Conservation (phyloP, 2,329 filamentous ascomycete genomes). For the Xylariales sp. region DNA sequence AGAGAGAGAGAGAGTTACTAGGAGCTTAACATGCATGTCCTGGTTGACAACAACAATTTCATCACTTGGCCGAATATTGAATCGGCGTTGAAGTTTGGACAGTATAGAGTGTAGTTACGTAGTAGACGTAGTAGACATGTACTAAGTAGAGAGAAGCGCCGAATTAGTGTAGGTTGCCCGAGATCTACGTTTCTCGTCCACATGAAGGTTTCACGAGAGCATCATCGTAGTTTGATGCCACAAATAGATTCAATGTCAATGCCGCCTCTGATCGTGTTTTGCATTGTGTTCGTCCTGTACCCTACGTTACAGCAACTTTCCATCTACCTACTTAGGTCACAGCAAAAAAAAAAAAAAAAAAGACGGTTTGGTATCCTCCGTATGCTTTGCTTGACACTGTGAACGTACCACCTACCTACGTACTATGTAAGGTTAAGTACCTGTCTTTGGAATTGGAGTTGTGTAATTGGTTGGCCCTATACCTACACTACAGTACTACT, state of each 20-base stretch:
- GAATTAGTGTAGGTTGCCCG: not conserved
- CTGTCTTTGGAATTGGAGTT: not conserved
- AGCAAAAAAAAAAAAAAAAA: not conserved
- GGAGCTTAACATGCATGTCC: too few relatives aligned
- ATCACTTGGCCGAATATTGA: not conserved
- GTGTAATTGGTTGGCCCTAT: constrained; percentile 26
- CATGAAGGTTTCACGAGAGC: constrained; percentile 14
- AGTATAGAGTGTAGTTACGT: too few relatives aligned
- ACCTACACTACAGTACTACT: not conserved
- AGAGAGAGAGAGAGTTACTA: too few relatives aligned
- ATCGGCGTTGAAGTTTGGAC: not conserved
- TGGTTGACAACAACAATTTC: too few relatives aligned
- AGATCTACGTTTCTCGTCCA: constrained; percentile 9
- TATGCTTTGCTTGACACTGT: not conserved
- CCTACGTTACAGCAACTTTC: constrained; percentile 4
- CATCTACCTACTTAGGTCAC: constrained; percentile 4
- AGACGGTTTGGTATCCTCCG: constrained; percentile 8
- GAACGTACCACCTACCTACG: too few relatives aligned
- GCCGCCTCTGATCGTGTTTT: constrained; percentile 6
- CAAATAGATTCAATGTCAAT: constrained; percentile 17
- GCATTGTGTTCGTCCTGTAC: not conserved
- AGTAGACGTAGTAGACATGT: not conserved
- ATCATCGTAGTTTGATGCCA: constrained; percentile 6
- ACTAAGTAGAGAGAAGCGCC: not conserved
- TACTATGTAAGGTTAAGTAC: too few relatives aligned